A percentile compares a stretch with the other conserved stretches of the same genome.
These are phyloP conservation scores for Raphanus hybrid DNA, from an alignment of 441 rosid genomes.

Conservation along the genomic window DNA sequence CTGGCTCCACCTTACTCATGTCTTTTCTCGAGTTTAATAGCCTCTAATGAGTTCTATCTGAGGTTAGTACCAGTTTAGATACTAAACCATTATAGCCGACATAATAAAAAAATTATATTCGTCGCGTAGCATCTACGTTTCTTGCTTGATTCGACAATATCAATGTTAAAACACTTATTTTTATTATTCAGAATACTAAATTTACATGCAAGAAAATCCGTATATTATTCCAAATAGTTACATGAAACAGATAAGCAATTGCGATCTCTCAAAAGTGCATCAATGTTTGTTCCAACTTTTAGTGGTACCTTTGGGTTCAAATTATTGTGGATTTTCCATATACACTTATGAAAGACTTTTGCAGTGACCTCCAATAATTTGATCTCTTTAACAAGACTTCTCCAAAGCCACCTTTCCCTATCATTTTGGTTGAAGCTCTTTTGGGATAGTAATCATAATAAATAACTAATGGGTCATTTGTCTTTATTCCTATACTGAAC, in stretches of 20 bases:
- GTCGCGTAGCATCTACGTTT: neutral
- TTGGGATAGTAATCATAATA: slow-evolving; percentile 15
- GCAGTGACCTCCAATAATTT: slow-evolving; percentile 41
- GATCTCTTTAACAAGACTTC: slow-evolving; percentile 31
- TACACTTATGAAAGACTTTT: slow-evolving; percentile 31
- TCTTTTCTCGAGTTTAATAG: slow-evolving; percentile 24
- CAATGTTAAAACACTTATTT: neutral
- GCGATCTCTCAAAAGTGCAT: slow-evolving; percentile 38
- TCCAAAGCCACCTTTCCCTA: slow-evolving; percentile 42
- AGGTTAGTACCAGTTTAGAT: slow-evolving; percentile 16
- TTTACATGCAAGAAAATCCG: neutral
- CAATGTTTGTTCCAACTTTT: slow-evolving; percentile 36
- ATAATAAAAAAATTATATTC: neutral
- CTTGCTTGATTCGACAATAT: neutral
- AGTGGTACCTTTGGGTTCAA: slow-evolving; percentile 41
- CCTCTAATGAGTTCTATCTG: neutral
- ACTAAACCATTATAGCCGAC: slow-evolving; percentile 2
- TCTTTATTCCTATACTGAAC: slow-evolving; percentile 4
- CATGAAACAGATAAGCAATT: neutral
- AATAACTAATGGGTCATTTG: slow-evolving; percentile 2
- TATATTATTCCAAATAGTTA: neutral
- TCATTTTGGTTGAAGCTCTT: slow-evolving; percentile 33
- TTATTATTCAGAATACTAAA: neutral
- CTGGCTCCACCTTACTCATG: slow-evolving; percentile 30
- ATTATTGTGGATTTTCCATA: slow-evolving; percentile 42